These are phyloP conservation scores for Backusella sp. DNA, from an alignment of 192 early-diverging fungal species.

Conservation along the genomic window DNA sequence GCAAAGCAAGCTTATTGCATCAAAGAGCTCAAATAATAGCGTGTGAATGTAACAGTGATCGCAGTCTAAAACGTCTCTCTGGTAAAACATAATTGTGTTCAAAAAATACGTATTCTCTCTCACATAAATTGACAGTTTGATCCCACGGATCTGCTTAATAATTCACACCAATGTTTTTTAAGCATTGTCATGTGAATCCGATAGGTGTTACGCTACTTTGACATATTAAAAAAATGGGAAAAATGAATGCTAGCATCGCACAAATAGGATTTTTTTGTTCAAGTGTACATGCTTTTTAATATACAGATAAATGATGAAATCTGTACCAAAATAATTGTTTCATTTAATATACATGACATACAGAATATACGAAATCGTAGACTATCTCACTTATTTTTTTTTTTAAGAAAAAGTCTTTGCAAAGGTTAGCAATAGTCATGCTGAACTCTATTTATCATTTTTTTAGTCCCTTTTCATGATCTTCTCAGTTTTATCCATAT, in stretches of 20 bases:
- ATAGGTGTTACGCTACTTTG: background rate
- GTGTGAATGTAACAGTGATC: background rate
- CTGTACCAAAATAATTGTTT: background rate
- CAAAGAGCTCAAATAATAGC: background rate
- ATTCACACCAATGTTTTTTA: conserved; percentile 1
- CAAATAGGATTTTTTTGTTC: background rate
- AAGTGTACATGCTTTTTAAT: background rate
- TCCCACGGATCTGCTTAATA: background rate
- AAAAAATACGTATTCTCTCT: background rate
- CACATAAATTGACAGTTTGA: background rate
- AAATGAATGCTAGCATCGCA: background rate
- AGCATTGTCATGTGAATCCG: background rate
- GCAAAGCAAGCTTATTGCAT: background rate
- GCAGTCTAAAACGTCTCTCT: background rate
- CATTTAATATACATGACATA: background rate
- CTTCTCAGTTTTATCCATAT: background rate
- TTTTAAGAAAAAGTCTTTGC: background rate
- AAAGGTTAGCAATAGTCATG: background rate
- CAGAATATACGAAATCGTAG: background rate
- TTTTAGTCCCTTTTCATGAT: background rate
- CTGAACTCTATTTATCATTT: background rate
- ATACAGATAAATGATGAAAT: background rate
- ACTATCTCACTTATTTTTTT: background rate
- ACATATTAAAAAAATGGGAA: conserved; percentile 3
- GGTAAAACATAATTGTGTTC: background rate